Conservation (phyloP, 306 rosid species). For the Adenanthera pavonina region DNA sequence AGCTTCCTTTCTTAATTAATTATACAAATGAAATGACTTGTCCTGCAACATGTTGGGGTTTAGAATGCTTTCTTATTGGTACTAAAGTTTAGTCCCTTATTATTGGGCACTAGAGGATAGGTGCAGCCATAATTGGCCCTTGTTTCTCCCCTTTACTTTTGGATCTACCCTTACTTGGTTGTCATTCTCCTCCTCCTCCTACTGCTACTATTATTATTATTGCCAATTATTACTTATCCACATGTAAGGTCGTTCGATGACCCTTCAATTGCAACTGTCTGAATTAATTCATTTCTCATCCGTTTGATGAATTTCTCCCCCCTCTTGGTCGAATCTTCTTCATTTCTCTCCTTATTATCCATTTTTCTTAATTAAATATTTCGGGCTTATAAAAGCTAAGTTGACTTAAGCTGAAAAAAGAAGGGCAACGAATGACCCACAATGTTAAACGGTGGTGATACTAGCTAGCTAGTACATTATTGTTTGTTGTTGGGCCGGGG, state of each 20-base stretch:
- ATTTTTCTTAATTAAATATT: not conserved
- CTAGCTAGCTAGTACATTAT: not conserved
- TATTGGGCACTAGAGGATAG: constrained; percentile 33
- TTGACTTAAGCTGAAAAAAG: not conserved
- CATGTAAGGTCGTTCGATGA: constrained; percentile 25
- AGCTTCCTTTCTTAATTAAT: not conserved
- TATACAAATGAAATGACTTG: constrained; percentile 31
- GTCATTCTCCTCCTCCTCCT: constrained; percentile 38
- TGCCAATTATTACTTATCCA: constrained; percentile 39
- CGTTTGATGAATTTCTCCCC: not conserved
- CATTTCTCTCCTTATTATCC: not conserved
- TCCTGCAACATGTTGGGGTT: constrained; percentile 2
- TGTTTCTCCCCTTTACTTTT: constrained; percentile 26
- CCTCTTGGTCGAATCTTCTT: not conserved
- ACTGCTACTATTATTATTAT: not conserved
- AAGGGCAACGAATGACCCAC: not conserved
- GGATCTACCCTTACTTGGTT: constrained; percentile 38
- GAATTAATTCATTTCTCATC: constrained; percentile 8
- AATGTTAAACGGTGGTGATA: not conserved
- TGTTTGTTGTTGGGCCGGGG: not conserved
- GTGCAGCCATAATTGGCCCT: constrained; percentile 34
- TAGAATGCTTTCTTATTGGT: not conserved
- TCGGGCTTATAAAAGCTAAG: not conserved
- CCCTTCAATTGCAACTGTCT: constrained; percentile 32
- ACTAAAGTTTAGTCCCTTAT: not conserved